These are phyloP conservation scores for Acer saccharum DNA, from an alignment of 345 rosid genomes.

Conservation along the genomic window DNA sequence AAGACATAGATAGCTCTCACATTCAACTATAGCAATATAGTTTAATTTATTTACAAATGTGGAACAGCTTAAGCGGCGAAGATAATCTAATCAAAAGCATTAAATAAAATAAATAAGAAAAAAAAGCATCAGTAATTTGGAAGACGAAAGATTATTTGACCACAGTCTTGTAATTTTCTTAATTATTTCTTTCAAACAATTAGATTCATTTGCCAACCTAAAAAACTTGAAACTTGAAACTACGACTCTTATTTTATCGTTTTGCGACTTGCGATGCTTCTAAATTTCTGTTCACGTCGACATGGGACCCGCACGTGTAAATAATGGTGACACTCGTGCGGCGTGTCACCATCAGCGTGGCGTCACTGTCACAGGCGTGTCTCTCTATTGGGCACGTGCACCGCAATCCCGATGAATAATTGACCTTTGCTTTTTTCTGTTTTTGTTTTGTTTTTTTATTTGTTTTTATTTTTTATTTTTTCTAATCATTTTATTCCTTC, in stretches of 20 bases:
- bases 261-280: not conserved
- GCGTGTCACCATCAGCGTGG: constrained; percentile 16
- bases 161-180: constrained; percentile 22
- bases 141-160: constrained; percentile 10
- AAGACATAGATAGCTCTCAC: no score
- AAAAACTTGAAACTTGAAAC: not conserved
- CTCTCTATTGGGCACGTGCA: constrained; percentile 34
- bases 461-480: no score
- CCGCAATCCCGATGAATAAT: constrained; percentile 31
- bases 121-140: not conserved
- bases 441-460: no score
- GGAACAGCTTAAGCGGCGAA: not conserved
- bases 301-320: constrained; percentile 9
- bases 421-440: no score
- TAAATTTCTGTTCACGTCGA: constrained; percentile 17
- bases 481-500: not conserved
- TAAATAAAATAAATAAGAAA: not conserved
- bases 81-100: not conserved
- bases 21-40: no score
- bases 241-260: constrained; percentile 38
- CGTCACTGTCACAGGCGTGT: constrained; percentile 11
- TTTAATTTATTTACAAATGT: not conserved
- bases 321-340: constrained; percentile 39
- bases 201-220: constrained; percentile 1
- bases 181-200: not conserved